Conservation (phyloP, 805 yeast genomes). For the Metschnikowia kunwiensis region DNA sequence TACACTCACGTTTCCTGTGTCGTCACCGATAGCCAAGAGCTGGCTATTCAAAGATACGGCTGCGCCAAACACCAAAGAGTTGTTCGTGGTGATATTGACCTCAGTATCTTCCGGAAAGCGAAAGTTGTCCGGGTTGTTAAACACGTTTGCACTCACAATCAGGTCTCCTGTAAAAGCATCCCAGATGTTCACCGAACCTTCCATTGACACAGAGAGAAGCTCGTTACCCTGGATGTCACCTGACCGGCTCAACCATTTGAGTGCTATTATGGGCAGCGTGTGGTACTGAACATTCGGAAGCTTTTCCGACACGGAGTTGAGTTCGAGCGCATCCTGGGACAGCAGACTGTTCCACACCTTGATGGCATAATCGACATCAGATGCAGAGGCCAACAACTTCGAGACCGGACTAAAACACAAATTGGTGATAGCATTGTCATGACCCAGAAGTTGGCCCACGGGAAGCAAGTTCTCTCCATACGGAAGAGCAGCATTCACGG, state of each 20-base stretch:
- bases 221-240: conserved; percentile 19
- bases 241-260: conserved; percentile 49
- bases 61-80: conserved; percentile 54
- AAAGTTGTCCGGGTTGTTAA: conserved; percentile 26
- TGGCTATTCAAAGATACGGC: conserved; percentile 48
- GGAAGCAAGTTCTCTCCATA: conserved; percentile 19
- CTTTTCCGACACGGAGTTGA: conserved; percentile 20
- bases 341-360: conserved; percentile 74
- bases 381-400: conserved; percentile 64
- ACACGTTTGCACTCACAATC: conserved; percentile 32
- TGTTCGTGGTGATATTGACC: conserved; percentile 31
- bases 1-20: conserved; percentile 55
- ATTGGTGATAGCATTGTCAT: conserved; percentile 53
- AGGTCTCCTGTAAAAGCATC: conserved; percentile 45
- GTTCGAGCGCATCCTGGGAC: conserved; percentile 45
- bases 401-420: conserved; percentile 51
- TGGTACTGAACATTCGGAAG: conserved; percentile 32
- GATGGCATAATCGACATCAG: conserved; percentile 66
- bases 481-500: conserved; percentile 23
- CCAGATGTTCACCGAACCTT: conserved; percentile 72
- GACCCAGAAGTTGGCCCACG: conserved; percentile 51
- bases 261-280: conserved; percentile 52
- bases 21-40: conserved; percentile 61
- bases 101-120: conserved; percentile 15
- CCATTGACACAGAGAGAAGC: conserved; percentile 50